A percentile compares a stretch with the other conserved stretches of the same genome.
Evolutionary conservation across 148 eudicot genomes (phyloP).

Genomic region (Silene conica): DNA sequence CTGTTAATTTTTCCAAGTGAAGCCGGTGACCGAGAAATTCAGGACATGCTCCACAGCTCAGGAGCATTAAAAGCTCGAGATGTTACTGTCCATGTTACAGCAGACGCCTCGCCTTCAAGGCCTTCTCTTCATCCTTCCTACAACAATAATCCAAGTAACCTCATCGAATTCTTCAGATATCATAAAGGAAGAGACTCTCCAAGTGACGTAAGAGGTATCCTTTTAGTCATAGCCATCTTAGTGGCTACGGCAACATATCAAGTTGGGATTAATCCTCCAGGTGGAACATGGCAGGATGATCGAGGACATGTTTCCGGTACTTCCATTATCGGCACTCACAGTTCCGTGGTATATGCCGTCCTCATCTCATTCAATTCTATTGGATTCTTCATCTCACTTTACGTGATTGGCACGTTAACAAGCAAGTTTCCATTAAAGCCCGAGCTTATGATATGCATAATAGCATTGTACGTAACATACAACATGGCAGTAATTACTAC

Average conservation of each 20-base stretch:
- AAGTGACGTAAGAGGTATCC: not conserved
- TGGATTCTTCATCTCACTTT: slow-evolving; percentile 42
- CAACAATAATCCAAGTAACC: not conserved
- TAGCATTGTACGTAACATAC: slow-evolving; percentile 36
- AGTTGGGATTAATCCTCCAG: slow-evolving; percentile 51
- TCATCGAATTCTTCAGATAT: slow-evolving; percentile 44
- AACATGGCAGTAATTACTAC: slow-evolving; percentile 24
- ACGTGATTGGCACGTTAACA: slow-evolving; percentile 40
- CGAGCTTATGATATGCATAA: slow-evolving; percentile 35
- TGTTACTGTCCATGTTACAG: slow-evolving; percentile 5
- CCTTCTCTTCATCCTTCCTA: not conserved
- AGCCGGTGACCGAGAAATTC: slow-evolving; percentile 50
- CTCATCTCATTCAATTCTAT: slow-evolving; percentile 40
- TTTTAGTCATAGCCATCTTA: slow-evolving; percentile 46
- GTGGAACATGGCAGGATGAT: slow-evolving; percentile 55
- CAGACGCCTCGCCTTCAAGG: not conserved
- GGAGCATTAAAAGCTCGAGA: slow-evolving; percentile 33
- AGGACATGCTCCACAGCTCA: slow-evolving; percentile 29
- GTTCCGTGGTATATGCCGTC: slow-evolving; percentile 14
- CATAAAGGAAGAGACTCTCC: slow-evolving; percentile 48
- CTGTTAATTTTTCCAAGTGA: slow-evolving; percentile 39
- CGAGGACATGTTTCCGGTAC: slow-evolving; percentile 39
- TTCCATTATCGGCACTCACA: slow-evolving; percentile 38
- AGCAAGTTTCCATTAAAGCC: slow-evolving; percentile 41
- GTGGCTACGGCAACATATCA: slow-evolving; percentile 61